Conservation (phyloP, 805 yeast species). For the Starmera dryadoides region DNA sequence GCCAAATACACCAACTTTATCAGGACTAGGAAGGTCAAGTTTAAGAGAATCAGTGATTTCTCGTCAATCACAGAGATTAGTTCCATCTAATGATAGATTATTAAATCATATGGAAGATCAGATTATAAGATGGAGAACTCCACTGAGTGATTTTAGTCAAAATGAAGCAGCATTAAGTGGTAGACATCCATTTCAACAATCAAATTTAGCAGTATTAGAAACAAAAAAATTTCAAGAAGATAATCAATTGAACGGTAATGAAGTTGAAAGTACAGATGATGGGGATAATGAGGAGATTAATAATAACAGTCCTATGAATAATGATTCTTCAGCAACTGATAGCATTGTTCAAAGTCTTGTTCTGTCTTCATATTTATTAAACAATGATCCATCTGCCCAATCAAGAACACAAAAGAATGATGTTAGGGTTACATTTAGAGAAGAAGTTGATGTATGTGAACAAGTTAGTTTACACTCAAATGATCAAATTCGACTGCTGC, state of each 20-base stretch:
- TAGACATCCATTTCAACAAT: constrained; percentile 25
- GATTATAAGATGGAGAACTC: constrained; percentile 28
- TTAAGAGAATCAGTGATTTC: constrained; percentile 21
- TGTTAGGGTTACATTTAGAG: background rate
- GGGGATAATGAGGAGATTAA: no score
- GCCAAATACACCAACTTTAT: constrained; percentile 6
- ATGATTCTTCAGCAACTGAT: background rate
- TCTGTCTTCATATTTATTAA: constrained; percentile 4
- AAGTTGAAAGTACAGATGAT: no score
- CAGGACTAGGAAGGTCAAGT: constrained; percentile 12
- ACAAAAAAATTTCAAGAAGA: background rate
- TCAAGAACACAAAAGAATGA: constrained; percentile 1
- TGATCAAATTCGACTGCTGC: background rate
- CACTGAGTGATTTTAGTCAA: constrained; percentile 19
- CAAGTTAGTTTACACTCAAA: background rate
- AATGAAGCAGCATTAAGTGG: constrained; percentile 25
- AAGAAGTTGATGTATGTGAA: background rate
- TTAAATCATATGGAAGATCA: constrained; percentile 28
- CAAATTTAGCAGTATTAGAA: constrained; percentile 2
- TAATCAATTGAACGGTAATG: no score
- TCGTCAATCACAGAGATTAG: constrained; percentile 22
- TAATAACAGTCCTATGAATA: background rate
- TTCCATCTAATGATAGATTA: constrained; percentile 19
- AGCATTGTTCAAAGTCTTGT: constrained; percentile 8
- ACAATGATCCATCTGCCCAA: background rate